phyloP scores from a whole-genome alignment of 495 filamentous ascomycete species.

The Lasiosphaeria miniovina region DNA sequence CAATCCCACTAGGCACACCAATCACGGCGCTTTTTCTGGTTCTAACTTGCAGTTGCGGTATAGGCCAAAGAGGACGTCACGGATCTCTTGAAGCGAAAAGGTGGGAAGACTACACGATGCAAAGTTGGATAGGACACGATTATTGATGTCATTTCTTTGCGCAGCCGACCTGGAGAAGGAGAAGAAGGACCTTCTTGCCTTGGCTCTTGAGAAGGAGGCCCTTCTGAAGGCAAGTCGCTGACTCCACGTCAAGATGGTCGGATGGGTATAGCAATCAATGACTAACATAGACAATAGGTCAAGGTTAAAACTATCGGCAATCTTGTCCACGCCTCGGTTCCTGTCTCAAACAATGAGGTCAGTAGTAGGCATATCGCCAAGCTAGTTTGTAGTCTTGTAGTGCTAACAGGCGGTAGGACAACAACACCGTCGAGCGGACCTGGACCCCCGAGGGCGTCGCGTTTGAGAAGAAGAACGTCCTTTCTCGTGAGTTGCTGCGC shows the following conservation, averaged over 20 bases:
- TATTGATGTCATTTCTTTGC: not conserved
- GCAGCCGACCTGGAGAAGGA: constrained; percentile 64
- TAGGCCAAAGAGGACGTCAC: constrained; percentile 89
- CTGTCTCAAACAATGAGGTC: constrained; percentile 79
- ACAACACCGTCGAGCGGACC: constrained; percentile 70
- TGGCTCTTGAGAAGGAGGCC: constrained; percentile 68
- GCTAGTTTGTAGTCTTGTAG: not conserved
- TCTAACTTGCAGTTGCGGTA: constrained; percentile 11
- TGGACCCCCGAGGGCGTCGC: constrained; percentile 75
- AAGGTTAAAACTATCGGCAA: constrained; percentile 89
- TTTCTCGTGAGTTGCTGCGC: constrained; percentile 25
- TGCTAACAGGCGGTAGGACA: constrained; percentile 49
- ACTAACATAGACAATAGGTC: constrained; percentile 35
- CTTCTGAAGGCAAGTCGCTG: constrained; percentile 43
- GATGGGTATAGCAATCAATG: not conserved
- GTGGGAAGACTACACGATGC: constrained; percentile 7
- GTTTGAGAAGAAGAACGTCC: constrained; percentile 55
- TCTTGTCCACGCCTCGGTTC: constrained; percentile 88
- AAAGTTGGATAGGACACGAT: constrained; percentile 6
- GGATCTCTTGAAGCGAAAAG: constrained; percentile 70
- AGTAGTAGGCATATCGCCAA: constrained; percentile 33
- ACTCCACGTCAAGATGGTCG: not conserved
- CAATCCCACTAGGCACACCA: not conserved
- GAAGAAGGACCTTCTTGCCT: constrained; percentile 73
- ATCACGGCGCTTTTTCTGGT: not conserved